Conservation (phyloP, 1,139 yeast species). For the Nakaseomyces bracarensis region DNA sequence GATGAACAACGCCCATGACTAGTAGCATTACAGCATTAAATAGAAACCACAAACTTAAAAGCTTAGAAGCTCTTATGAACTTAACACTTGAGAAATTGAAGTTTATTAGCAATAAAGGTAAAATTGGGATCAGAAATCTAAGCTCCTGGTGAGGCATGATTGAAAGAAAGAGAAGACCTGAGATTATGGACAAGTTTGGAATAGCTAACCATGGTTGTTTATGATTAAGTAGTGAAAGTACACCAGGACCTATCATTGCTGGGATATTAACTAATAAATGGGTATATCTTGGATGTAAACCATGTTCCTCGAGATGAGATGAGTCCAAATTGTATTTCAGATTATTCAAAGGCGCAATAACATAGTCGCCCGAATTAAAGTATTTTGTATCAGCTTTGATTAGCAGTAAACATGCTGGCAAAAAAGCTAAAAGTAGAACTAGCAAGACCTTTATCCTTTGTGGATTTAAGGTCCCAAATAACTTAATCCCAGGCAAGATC, state of each 20-base stretch:
- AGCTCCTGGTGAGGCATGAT: conserved; percentile 85
- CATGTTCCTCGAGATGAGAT: conserved; percentile 64
- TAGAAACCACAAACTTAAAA: conserved; percentile 42
- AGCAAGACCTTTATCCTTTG: conserved; percentile 23
- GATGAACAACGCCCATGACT: conserved; percentile 76
- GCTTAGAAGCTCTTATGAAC: not conserved
- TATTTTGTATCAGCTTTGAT: conserved; percentile 48
- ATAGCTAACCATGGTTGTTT: conserved; percentile 21
- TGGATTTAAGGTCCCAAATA: conserved; percentile 32
- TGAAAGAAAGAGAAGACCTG: conserved; percentile 59
- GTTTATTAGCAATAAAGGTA: conserved; percentile 48
- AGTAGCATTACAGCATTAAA: conserved; percentile 57
- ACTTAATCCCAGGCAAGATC: conserved; percentile 48
- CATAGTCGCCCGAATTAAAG: conserved; percentile 29
- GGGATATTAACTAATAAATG: conserved; percentile 74
- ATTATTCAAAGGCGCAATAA: conserved; percentile 71
- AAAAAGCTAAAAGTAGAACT: conserved; percentile 32
- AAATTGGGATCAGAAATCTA: conserved; percentile 68
- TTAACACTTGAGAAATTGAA: conserved; percentile 12
- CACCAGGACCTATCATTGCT: conserved; percentile 69
- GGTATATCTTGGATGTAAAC: conserved; percentile 69
- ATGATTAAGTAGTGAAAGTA: conserved; percentile 35
- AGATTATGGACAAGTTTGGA: conserved; percentile 50
- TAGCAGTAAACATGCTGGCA: conserved; percentile 35
- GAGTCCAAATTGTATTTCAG: conserved; percentile 55